Conservation (phyloP, 2,329 filamentous ascomycete genomes). For the Knufia petricola region DNA sequence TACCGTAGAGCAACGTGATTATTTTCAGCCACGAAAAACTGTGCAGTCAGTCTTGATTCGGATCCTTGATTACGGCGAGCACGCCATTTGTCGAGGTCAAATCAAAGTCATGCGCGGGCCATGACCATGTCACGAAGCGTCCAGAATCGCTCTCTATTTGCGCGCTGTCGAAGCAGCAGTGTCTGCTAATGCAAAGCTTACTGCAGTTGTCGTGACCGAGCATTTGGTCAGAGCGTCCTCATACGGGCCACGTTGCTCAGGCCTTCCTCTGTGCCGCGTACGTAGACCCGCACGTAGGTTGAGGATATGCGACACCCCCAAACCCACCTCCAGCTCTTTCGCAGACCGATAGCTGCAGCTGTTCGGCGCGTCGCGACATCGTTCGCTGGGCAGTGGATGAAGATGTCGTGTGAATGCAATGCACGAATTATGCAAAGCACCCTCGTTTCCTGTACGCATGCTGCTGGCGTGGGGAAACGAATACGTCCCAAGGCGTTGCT, state of each 20-base stretch:
- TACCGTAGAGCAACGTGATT: too few species aligned
- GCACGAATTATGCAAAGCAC: conserved; percentile 5
- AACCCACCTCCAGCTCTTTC: not conserved
- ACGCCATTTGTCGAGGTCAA: too few species aligned
- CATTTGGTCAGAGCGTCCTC: not conserved
- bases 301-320: not conserved
- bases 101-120: too few species aligned
- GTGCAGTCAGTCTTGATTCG: too few species aligned
- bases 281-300: not conserved
- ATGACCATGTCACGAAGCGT: not conserved
- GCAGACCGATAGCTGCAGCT: not conserved
- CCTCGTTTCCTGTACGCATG: too few species aligned
- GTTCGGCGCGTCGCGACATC: conserved; percentile 1
- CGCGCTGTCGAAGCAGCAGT: not conserved
- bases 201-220: not conserved
- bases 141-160: too few species aligned
- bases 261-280: not conserved
- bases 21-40: too few species aligned
- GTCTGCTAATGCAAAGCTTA: not conserved
- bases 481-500: too few species aligned
- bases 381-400: not conserved
- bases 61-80: not conserved
- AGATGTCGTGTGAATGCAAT: not conserved
- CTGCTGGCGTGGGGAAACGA: too few species aligned
- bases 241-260: conserved; percentile 8